Evolutionary conservation across 306 rosid genomes (phyloP).

Genomic region (Gastrolobium bilobum): DNA sequence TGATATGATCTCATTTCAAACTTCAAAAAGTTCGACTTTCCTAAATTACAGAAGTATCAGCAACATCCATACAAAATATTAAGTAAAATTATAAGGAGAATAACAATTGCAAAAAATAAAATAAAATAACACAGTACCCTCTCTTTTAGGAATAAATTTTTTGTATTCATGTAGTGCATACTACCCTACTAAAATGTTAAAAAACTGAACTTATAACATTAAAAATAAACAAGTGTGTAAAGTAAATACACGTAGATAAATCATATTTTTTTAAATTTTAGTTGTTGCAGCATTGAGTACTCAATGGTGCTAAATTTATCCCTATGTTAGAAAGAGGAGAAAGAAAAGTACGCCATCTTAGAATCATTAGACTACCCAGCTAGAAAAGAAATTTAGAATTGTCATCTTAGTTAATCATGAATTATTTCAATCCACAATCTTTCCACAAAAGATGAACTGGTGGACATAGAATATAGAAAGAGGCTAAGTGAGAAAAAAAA

Average conservation of each 20-base stretch:
- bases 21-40: conserved; percentile 51
- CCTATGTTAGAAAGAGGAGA: not conserved
- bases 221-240: too few species aligned
- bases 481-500: not conserved
- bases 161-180: too few species aligned
- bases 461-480: not conserved
- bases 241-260: too few species aligned
- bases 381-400: not conserved
- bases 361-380: conserved; percentile 9
- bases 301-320: too few species aligned
- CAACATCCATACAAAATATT: conserved; percentile 17
- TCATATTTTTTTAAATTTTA: too few species aligned
- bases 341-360: not conserved
- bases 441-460: conserved; percentile 20
- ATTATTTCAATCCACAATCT: conserved; percentile 15
- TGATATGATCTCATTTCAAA: conserved; percentile 62
- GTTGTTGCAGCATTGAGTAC: too few species aligned
- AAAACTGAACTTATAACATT: too few species aligned
- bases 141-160: not conserved
- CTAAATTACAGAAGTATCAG: conserved; percentile 37
- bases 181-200: too few species aligned
- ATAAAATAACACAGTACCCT: not conserved
- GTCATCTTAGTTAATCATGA: conserved; percentile 12
- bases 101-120: not conserved
- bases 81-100: not conserved